A percentile compares a stretch with the other conserved stretches of the same genome.
phyloP scores from a whole-genome alignment of 2,329 filamentous ascomycete genomes.

The Alternaria angustiovoidea region DNA sequence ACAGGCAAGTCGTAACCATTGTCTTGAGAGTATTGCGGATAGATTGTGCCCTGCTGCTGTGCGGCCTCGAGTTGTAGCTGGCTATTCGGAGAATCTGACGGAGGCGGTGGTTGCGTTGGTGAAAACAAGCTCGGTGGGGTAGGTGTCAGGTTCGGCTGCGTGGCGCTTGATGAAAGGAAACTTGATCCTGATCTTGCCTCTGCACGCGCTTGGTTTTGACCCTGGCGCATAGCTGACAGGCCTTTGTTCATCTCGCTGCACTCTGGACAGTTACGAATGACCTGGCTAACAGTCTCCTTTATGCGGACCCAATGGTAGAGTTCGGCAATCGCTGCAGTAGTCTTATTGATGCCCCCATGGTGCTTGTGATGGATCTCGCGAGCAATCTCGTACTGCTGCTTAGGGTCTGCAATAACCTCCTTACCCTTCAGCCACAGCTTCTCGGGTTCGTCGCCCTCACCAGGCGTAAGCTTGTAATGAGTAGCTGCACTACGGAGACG shows the following conservation, averaged over 20 bases:
- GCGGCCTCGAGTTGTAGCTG: slow-evolving; percentile 42
- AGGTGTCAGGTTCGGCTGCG: slow-evolving; percentile 19
- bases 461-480: slow-evolving; percentile 82
- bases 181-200: slow-evolving; percentile 17
- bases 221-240: slow-evolving; percentile 35
- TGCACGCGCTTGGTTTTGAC: slow-evolving; percentile 23
- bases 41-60: slow-evolving; percentile 40
- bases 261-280: slow-evolving; percentile 88
- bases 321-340: slow-evolving; percentile 90
- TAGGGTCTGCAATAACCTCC: slow-evolving; percentile 91
- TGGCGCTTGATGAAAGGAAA: slow-evolving; percentile 9
- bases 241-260: slow-evolving; percentile 74
- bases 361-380: slow-evolving; percentile 74
- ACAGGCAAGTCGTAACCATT: slow-evolving; percentile 63
- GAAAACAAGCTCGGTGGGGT: slow-evolving; percentile 21
- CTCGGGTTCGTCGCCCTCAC: slow-evolving; percentile 52
- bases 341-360: slow-evolving; percentile 98
- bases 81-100: slow-evolving; percentile 36
- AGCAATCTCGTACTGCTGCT: slow-evolving; percentile 89
- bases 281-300: slow-evolving; percentile 94
- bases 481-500: slow-evolving; percentile 91
- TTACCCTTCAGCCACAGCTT: slow-evolving; percentile 97
- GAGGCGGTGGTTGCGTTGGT: slow-evolving; percentile 12
- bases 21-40: slow-evolving; percentile 43
- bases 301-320: slow-evolving; percentile 98